These are phyloP conservation scores for Helminthosporium solani DNA, from an alignment of 2,329 filamentous ascomycete genomes.

Conservation along the genomic window DNA sequence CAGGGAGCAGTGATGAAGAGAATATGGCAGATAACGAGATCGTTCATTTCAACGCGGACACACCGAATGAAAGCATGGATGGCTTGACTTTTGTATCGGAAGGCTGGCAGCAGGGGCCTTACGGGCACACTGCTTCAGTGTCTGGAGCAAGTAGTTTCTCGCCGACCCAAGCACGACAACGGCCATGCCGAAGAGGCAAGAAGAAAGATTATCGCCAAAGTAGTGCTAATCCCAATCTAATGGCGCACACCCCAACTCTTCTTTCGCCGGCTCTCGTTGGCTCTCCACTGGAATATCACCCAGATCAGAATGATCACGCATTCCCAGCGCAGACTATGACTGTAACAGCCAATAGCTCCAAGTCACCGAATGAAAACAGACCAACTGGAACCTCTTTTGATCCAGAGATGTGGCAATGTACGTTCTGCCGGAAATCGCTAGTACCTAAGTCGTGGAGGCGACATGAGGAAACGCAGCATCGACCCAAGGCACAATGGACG, in stretches of 20 bases:
- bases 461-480: constrained; percentile 41
- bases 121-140: constrained; percentile 10
- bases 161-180: constrained; percentile 1
- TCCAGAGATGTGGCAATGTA: constrained; percentile 37
- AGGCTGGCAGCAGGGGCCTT: background rate
- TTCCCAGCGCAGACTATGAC: background rate
- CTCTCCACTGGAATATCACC: constrained; percentile 2
- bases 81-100: constrained; percentile 10
- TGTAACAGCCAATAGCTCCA: background rate
- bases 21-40: constrained; percentile 14
- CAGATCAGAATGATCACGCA: background rate
- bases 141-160: constrained; percentile 8
- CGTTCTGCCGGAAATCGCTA: constrained; percentile 31
- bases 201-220: constrained; percentile 38
- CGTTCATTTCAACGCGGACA: constrained; percentile 11
- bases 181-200: constrained; percentile 33
- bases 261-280: constrained; percentile 10
- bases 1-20: constrained; percentile 23
- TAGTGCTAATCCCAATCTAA: constrained; percentile 8
- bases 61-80: constrained; percentile 5
- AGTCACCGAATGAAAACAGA: background rate
- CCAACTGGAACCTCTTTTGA: constrained; percentile 2
- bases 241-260: constrained; percentile 8
- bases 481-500: constrained; percentile 36
- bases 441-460: constrained; percentile 40